Percentiles rank a stretch among this genome's conserved stretches.
Evolutionary conservation across 1,284 basidiomycete species (phyloP).

Genomic region (Irpex rosettiformis): DNA sequence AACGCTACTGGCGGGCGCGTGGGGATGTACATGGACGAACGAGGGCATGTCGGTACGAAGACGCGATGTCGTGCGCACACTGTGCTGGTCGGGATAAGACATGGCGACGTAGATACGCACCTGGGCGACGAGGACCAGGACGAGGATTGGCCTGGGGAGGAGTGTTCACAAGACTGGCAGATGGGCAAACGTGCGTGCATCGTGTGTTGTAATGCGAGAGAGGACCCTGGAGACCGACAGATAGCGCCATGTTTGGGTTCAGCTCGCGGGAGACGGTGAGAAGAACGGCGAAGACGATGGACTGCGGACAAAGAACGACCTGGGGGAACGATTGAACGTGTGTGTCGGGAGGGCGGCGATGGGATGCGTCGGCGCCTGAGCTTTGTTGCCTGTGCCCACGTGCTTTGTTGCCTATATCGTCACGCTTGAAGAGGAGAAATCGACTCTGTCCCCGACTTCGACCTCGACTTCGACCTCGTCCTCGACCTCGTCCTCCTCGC

Average conservation of each 20-base stretch:
- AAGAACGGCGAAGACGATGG: neutral
- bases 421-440: slow-evolving; percentile 6
- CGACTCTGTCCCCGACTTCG: neutral
- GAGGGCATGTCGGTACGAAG: neutral
- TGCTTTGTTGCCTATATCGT: slow-evolving; percentile 13
- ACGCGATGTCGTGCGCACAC: neutral
- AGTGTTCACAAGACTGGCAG: neutral
- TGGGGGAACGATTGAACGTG: neutral
- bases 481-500: slow-evolving; percentile 2
- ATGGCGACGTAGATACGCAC: neutral
- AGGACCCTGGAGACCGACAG: neutral
- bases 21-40: neutral
- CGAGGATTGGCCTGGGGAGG: slow-evolving; percentile 6
- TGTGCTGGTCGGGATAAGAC: neutral
- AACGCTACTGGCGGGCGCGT: neutral
- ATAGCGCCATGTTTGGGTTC: neutral
- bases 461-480: neutral
- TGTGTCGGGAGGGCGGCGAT: neutral
- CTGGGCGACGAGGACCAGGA: neutral
- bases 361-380: neutral
- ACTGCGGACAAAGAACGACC: neutral
- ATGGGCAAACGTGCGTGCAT: slow-evolving; percentile 16
- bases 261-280: neutral
- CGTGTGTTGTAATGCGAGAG: neutral
- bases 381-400: neutral